A percentile compares a stretch with the other conserved stretches of the same genome.
These are phyloP conservation scores for Obba rivulosa DNA, from an alignment of 768 basidiomycete species.

Conservation along the genomic window DNA sequence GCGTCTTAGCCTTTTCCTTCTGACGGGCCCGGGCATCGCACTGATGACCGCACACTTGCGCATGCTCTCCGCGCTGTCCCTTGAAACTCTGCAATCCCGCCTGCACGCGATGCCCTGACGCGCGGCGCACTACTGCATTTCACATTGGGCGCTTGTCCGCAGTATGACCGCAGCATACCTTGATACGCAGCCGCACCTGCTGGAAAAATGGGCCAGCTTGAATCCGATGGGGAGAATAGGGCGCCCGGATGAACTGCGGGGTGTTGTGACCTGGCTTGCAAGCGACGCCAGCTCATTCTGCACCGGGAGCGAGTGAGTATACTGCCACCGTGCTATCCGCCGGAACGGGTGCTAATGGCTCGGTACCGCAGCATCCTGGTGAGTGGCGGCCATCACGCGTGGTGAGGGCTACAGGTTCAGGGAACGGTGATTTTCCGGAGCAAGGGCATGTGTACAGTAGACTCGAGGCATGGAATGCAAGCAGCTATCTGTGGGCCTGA, in stretches of 20 bases:
- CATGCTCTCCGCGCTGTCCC: too few relatives aligned
- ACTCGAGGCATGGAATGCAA: neutral
- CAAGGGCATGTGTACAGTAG: neutral
- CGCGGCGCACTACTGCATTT: too few relatives aligned
- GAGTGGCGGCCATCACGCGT: conserved; percentile 58
- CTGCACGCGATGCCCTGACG: too few relatives aligned
- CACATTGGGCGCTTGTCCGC: neutral
- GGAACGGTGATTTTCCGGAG: neutral
- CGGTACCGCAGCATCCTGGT: conserved; percentile 45
- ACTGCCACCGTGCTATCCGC: neutral
- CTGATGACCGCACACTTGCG: too few relatives aligned
- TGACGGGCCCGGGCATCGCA: neutral
- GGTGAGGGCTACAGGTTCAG: conserved; percentile 32
- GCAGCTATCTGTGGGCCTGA: neutral
- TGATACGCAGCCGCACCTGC: conserved; percentile 55
- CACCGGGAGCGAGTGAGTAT: conserved; percentile 75
- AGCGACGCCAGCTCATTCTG: conserved; percentile 74
- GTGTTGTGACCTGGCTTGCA: conserved; percentile 67
- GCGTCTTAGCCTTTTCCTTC: conserved; percentile 7
- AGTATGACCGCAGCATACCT: conserved; percentile 76
- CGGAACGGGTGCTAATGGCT: conserved; percentile 1
- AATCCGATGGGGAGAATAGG: conserved; percentile 73
- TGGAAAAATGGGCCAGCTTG: conserved; percentile 60
- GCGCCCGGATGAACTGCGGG: conserved; percentile 66
- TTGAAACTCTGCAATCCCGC: too few relatives aligned